phyloP scores from a whole-genome alignment of 352 stramenopile genomes.

The Globisporangium camurandrum region DNA sequence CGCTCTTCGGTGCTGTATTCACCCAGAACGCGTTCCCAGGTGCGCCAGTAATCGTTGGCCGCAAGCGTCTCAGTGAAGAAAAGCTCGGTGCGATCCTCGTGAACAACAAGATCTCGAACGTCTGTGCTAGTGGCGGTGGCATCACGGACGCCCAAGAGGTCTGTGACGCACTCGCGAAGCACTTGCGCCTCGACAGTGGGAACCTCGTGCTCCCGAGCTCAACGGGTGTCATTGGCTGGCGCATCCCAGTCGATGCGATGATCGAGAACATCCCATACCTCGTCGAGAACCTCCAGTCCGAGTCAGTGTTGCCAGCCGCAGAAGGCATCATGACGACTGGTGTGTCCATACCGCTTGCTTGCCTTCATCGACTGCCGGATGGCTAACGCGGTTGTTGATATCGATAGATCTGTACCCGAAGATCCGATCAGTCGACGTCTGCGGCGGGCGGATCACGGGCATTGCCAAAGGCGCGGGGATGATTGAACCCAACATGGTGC shows the following conservation, averaged over 20 bases:
- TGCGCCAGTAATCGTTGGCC: slow-evolving; percentile 86
- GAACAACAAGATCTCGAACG: slow-evolving; percentile 99
- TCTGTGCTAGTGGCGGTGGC: slow-evolving; percentile 91
- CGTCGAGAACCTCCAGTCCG: slow-evolving; percentile 87
- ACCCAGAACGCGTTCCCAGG: slow-evolving; percentile 89
- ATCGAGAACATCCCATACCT: slow-evolving; percentile 69
- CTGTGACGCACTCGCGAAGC: slow-evolving; percentile 88
- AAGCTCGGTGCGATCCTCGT: slow-evolving; percentile 94
- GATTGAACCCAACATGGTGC: slow-evolving; percentile 97
- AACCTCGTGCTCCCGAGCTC: slow-evolving; percentile 90
- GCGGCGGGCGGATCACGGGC: slow-evolving; percentile 89
- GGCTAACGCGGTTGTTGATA: too few relatives aligned
- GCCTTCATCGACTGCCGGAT: too few relatives aligned
- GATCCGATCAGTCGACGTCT: slow-evolving; percentile 77
- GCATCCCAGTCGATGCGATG: slow-evolving; percentile 92
- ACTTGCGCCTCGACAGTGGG: slow-evolving; percentile 77
- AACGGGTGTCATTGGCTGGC: slow-evolving; percentile 98
- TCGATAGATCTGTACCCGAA: slow-evolving; percentile 89
- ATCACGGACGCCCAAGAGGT: slow-evolving; percentile 91
- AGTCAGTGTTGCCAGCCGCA: slow-evolving; percentile 89
- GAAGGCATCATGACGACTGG: slow-evolving; percentile 97
- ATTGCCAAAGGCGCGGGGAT: slow-evolving; percentile 99
- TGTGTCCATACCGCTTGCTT: too few relatives aligned
- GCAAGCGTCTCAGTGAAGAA: slow-evolving; percentile 82
- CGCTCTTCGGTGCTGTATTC: slow-evolving; percentile 86